A percentile compares a stretch with the other conserved stretches of the same genome.
phyloP scores from a whole-genome alignment of 139 green algal species.

The Diplosphaera chodatii region DNA sequence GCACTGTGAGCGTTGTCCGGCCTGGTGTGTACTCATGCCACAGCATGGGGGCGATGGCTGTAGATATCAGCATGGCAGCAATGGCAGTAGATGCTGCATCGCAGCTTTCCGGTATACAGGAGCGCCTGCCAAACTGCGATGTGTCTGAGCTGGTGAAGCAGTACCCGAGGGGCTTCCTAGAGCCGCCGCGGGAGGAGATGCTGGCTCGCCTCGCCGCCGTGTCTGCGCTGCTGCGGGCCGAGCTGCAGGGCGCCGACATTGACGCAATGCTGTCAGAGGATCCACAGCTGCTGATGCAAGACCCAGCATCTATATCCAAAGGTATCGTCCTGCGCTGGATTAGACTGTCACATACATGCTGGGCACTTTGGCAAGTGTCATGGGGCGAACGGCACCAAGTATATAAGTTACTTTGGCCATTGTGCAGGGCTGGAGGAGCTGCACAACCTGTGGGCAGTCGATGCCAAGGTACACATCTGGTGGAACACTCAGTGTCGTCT shows the following conservation, averaged over 20 bases:
- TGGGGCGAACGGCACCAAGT: too few relatives aligned
- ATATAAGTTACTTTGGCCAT: too few relatives aligned
- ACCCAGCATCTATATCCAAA: background rate
- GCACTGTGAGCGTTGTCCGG: too few relatives aligned
- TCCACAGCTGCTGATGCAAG: background rate
- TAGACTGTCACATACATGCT: too few relatives aligned
- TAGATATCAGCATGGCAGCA: too few relatives aligned
- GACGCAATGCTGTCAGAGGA: background rate
- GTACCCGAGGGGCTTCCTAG: background rate
- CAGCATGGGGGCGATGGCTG: too few relatives aligned
- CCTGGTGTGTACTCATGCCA: too few relatives aligned
- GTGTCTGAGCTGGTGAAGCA: background rate
- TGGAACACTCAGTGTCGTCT: too few relatives aligned
- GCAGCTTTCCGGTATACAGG: too few relatives aligned
- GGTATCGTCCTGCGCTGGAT: too few relatives aligned
- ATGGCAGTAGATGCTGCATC: too few relatives aligned
- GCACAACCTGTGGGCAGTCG: constrained; percentile 7
- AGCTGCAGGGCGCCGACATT: background rate
- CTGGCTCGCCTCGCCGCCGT: background rate
- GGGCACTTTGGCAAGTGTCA: too few relatives aligned
- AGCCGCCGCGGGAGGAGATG: background rate
- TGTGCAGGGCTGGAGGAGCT: constrained; percentile 1
- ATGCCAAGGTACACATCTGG: constrained; percentile 1
- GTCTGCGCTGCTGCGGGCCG: background rate
- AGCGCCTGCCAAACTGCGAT: background rate